phyloP scores from a whole-genome alignment of 441 rosid genomes.

The Gossypium schwendimanii region DNA sequence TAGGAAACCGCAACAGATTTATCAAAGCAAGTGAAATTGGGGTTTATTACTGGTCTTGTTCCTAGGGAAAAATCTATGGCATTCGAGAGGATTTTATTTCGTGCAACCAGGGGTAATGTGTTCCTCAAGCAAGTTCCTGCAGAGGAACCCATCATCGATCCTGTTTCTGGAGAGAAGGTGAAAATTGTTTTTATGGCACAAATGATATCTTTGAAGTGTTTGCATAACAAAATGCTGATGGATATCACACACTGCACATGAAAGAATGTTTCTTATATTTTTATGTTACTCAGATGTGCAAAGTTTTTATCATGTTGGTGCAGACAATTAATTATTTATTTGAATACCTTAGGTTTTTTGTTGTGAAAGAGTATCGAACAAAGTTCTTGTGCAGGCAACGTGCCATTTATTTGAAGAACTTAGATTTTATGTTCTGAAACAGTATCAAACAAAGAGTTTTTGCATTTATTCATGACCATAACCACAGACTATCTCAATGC shows the following conservation, averaged over 20 bases:
- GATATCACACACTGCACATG: not conserved
- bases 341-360: not conserved
- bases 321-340: slow-evolving; percentile 1
- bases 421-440: not conserved
- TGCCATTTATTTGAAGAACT: not conserved
- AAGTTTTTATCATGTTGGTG: not conserved
- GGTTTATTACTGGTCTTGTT: slow-evolving; percentile 75
- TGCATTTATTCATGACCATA: not conserved
- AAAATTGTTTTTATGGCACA: not conserved
- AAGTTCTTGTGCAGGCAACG: not conserved
- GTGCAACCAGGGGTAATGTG: slow-evolving; percentile 97
- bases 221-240: not conserved
- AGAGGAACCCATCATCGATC: slow-evolving; percentile 79
- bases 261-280: not conserved
- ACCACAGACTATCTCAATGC: not conserved
- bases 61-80: slow-evolving; percentile 75
- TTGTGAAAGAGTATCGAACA: not conserved
- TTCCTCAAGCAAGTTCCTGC: slow-evolving; percentile 52
- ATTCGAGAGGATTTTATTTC: slow-evolving; percentile 88
- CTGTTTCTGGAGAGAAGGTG: slow-evolving; percentile 82
- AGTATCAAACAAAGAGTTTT: not conserved
- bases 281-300: not conserved
- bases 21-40: slow-evolving; percentile 85
- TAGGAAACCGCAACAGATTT: slow-evolving; percentile 61
- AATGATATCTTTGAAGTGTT: not conserved